phyloP scores from a whole-genome alignment of 108 stramenopile species.

The Cyclostephanos invisitatus region DNA sequence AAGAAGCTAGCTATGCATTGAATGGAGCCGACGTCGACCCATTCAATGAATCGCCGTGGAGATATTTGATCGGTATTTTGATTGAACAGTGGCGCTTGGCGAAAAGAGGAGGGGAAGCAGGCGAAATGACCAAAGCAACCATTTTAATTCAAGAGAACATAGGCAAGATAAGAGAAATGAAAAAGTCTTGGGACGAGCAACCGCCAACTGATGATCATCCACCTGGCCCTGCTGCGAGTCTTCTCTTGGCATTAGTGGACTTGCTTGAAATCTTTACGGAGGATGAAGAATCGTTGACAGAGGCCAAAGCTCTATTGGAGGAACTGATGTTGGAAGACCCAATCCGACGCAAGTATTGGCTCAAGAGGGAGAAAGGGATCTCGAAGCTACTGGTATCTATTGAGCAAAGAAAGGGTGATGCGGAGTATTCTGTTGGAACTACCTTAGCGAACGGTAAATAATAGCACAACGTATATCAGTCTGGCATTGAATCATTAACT shows the following conservation, averaged over 20 bases:
- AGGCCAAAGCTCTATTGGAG: slow-evolving; percentile 48
- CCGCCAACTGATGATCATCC: slow-evolving; percentile 19
- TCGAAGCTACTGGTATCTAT: slow-evolving; percentile 8
- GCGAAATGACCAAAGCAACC: slow-evolving; percentile 16
- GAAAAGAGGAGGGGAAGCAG: slow-evolving; percentile 20
- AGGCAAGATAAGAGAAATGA: slow-evolving; percentile 41
- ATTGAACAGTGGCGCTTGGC: slow-evolving; percentile 67
- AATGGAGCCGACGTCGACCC: slow-evolving; percentile 66
- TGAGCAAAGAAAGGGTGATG: not conserved
- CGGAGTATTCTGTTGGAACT: not conserved
- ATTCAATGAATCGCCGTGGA: slow-evolving; percentile 87
- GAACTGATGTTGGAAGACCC: slow-evolving; percentile 54
- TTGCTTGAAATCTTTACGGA: slow-evolving; percentile 60
- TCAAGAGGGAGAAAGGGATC: slow-evolving; percentile 45
- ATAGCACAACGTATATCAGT: no score
- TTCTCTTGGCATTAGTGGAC: slow-evolving; percentile 72
- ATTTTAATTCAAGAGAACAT: slow-evolving; percentile 28
- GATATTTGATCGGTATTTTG: slow-evolving; percentile 73
- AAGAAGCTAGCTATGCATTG: slow-evolving; percentile 71
- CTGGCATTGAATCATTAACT: no score
- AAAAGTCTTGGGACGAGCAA: slow-evolving; percentile 33
- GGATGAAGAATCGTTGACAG: slow-evolving; percentile 45
- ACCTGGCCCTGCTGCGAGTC: slow-evolving; percentile 44
- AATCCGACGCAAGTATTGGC: slow-evolving; percentile 84
- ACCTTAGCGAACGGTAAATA: not conserved